Evolutionary conservation across 257 asterid genomes (phyloP).

Genomic region (Fraxinus cuspidata): DNA sequence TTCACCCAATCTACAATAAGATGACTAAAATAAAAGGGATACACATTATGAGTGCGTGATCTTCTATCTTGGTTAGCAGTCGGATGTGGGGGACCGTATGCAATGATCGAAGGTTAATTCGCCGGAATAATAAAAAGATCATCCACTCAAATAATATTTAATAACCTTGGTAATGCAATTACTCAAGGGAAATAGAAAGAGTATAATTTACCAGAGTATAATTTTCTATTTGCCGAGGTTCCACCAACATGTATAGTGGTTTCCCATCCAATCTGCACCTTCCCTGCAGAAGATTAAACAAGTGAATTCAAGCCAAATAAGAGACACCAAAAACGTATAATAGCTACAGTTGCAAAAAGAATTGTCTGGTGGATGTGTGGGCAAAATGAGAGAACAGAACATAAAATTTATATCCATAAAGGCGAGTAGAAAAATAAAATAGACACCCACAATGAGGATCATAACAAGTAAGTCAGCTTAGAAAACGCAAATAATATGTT

Average conservation of each 20-base stretch:
- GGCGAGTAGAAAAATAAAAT: not conserved
- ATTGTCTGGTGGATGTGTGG: not conserved
- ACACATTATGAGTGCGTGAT: not conserved
- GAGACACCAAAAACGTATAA: not conserved
- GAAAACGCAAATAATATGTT: not conserved
- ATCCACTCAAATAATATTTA: not conserved
- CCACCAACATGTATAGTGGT: slow-evolving; percentile 79
- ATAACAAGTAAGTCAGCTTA: not conserved
- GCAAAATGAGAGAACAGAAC: not conserved
- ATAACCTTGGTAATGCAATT: not conserved
- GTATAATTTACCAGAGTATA: slow-evolving; percentile 22
- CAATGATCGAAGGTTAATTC: not conserved
- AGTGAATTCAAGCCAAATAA: not conserved
- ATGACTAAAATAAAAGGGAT: not conserved
- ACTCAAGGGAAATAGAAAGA: not conserved
- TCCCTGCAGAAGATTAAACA: slow-evolving; percentile 41
- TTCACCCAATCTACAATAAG: not conserved
- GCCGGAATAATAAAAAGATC: too few relatives aligned
- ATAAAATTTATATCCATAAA: not conserved
- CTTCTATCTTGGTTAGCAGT: not conserved
- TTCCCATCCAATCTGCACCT: slow-evolving; percentile 61
- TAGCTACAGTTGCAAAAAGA: not conserved
- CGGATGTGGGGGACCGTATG: not conserved
- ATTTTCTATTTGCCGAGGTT: slow-evolving; percentile 61
- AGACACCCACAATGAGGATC: not conserved